Conservation (phyloP, 305 asterid genomes). For the Fraxinus angustifolia region DNA sequence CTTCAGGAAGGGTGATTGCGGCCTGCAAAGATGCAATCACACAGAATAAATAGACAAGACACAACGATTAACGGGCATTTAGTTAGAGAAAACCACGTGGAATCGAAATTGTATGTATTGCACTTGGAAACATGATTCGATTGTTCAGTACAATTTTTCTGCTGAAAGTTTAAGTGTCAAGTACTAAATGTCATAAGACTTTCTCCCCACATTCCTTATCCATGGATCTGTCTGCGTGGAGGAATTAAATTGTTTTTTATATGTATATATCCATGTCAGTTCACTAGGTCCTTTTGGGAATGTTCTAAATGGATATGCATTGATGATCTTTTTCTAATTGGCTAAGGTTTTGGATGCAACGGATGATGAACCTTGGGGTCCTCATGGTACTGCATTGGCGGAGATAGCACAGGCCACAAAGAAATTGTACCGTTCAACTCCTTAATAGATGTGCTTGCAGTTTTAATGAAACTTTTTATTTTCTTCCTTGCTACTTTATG, state of each 20-base stretch:
- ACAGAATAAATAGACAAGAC: not conserved
- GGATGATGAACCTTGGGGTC: conserved; percentile 99
- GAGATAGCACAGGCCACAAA: conserved; percentile 96
- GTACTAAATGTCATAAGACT: not conserved
- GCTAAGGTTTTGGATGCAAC: conserved; percentile 91
- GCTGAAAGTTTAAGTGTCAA: not conserved
- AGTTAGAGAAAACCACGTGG: not conserved
- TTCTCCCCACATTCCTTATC: not conserved
- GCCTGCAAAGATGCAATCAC: not conserved
- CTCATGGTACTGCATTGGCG: conserved; percentile 92
- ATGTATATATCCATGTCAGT: not conserved
- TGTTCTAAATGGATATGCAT: not conserved
- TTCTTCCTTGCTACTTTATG: conserved; percentile 17
- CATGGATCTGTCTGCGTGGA: not conserved
- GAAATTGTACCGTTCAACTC: conserved; percentile 57
- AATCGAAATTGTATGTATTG: not conserved
- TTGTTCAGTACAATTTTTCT: not conserved
- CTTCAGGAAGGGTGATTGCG: not conserved
- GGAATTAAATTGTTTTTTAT: not conserved
- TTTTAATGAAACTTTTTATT: conserved; percentile 19
- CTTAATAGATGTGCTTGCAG: conserved; percentile 16
- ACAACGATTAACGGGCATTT: not conserved
- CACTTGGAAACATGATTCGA: not conserved
- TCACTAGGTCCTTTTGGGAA: not conserved
- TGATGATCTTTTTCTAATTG: conserved; percentile 21